Evolutionary conservation across 352 stramenopile species (phyloP).

Genomic region (Pythium angustatum): DNA sequence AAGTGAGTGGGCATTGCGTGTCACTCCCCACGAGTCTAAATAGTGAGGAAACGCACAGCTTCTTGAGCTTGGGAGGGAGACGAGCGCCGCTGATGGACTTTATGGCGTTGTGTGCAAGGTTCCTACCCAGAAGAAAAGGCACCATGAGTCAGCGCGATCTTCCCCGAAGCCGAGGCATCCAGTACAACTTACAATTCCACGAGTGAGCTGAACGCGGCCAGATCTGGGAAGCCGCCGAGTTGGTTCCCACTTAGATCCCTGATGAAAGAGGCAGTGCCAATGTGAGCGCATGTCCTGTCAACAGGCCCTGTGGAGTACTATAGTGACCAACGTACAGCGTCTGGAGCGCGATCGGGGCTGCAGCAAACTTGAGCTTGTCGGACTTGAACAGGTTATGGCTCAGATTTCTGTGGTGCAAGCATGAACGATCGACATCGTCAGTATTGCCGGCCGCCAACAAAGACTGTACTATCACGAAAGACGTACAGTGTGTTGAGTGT

Average conservation of each 20-base stretch:
- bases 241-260: slow-evolving; percentile 67
- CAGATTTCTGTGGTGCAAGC: slow-evolving; percentile 32
- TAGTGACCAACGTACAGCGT: slow-evolving; percentile 45
- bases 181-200: slow-evolving; percentile 48
- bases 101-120: slow-evolving; percentile 55
- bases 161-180: not conserved
- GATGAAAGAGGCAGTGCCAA: not conserved
- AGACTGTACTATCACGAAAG: not conserved
- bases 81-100: slow-evolving; percentile 39
- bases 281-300: slow-evolving; percentile 1
- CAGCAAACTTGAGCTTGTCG: slow-evolving; percentile 49
- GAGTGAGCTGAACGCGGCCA: slow-evolving; percentile 51
- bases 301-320: not conserved
- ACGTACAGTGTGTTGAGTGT: slow-evolving; percentile 47
- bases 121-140: slow-evolving; percentile 30
- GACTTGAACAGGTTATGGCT: slow-evolving; percentile 57
- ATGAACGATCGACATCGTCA: not conserved
- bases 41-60: slow-evolving; percentile 18
- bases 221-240: slow-evolving; percentile 47
- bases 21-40: too few relatives aligned
- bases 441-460: not conserved
- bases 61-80: slow-evolving; percentile 43
- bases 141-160: not conserved
- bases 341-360: slow-evolving; percentile 41
- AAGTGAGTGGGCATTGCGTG: too few relatives aligned